Base-by-base conservation (phyloP, 305 asterid genomes). In the Rubia occidens region DNA sequence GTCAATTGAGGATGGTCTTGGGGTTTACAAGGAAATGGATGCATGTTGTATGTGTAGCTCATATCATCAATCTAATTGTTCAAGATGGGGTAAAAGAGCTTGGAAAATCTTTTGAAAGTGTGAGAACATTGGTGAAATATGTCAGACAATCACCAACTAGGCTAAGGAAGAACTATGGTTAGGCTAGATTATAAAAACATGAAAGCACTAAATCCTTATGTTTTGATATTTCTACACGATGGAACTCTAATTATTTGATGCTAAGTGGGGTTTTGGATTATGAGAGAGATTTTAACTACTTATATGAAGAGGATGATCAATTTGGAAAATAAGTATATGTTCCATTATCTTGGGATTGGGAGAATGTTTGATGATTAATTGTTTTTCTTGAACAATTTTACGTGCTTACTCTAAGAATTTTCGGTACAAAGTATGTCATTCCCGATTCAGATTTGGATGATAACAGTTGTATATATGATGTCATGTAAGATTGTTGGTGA, bases 41-140 rank as follows among this genome's bases (percentile, higher is more conserved):
- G 39, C 75, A 69, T 70, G 20, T 73, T 15, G 73, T 45, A 15
- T 74, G 68, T 43, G 35, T 40, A 60, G 61, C 63, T 17, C 74
- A 71, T 32, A 69, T 78, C 4, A 47, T 66, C 2, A 70, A 73
- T 42, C 37, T 69, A 35, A 54, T 70, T 65, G 73, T 59, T 9
- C 24, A 63, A 5, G 43, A 64, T 24, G 72, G 72, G 6, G 44
- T 77, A n/a, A 32, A 61, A 13, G 18, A 32, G 11, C 17, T 11
- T 14, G 0, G 8, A 0, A 7, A 5, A 6, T 32, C 0, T 1
- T 4, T 32, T 61, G 11, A 11, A 9, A 7, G 18, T 35, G 42
- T 61, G 14, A 14, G 45, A 18, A 11, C 20, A n/a, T 2, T 11
- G 1, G 39, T 40, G 1, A 70, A 14, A 15, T 42, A 70, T 70